These are phyloP conservation scores for Cercophora scortea DNA, from an alignment of 495 filamentous ascomycete species.

Conservation along the genomic window DNA sequence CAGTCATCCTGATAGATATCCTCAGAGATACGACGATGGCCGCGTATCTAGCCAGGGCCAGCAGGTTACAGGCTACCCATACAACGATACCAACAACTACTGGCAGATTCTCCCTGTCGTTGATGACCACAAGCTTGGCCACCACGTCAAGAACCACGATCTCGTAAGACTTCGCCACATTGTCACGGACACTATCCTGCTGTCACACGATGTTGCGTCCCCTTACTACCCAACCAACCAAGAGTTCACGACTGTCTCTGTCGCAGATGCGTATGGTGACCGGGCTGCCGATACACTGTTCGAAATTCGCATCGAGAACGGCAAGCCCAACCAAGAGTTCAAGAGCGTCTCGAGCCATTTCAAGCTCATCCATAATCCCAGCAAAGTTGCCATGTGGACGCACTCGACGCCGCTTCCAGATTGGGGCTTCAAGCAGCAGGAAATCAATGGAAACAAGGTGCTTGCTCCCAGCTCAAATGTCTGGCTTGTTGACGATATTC, in stretches of 20 bases:
- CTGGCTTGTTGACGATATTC: slow-evolving; percentile 89
- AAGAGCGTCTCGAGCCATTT: slow-evolving; percentile 84
- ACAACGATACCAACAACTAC: slow-evolving; percentile 97
- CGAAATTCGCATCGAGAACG: slow-evolving; percentile 82
- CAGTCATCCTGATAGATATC: slow-evolving; percentile 84
- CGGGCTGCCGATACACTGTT: slow-evolving; percentile 88
- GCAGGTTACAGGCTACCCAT: slow-evolving; percentile 96
- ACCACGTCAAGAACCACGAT: slow-evolving; percentile 75
- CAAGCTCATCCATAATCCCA: slow-evolving; percentile 88
- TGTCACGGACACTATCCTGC: slow-evolving; percentile 75
- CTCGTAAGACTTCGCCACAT: slow-evolving; percentile 81
- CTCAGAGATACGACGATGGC: slow-evolving; percentile 92
- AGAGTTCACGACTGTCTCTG: slow-evolving; percentile 81
- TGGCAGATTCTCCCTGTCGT: slow-evolving; percentile 80
- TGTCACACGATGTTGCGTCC: slow-evolving; percentile 98
- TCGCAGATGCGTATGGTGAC: slow-evolving; percentile 65
- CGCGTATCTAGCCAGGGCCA: slow-evolving; percentile 96
- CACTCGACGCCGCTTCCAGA: slow-evolving; percentile 89
- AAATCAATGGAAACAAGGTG: slow-evolving; percentile 99
- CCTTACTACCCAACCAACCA: slow-evolving; percentile 96
- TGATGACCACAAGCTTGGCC: slow-evolving; percentile 46
- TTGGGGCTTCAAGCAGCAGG: slow-evolving; percentile 93
- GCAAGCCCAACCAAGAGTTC: slow-evolving; percentile 76
- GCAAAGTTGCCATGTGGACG: slow-evolving; percentile 98
- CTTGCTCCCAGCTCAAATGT: slow-evolving; percentile 80